phyloP scores from a whole-genome alignment of 257 asterid species.

The Plantago elongata region DNA sequence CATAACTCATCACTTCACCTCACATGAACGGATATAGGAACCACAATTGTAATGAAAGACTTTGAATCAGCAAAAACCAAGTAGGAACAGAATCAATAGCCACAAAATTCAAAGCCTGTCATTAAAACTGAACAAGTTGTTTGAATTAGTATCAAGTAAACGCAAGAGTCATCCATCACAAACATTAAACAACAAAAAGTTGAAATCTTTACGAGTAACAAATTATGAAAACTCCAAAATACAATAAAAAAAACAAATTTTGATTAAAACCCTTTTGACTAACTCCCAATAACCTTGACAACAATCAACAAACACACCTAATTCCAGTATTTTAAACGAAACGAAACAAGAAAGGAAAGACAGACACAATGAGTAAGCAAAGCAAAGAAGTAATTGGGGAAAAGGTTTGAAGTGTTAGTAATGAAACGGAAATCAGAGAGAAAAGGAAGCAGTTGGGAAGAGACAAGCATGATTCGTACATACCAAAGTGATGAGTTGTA shows the following conservation, averaged over 20 bases:
- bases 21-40: slow-evolving; percentile 20
- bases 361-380: slow-evolving; percentile 10
- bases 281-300: slow-evolving; percentile 6
- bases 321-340: too few relatives aligned
- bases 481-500: slow-evolving; percentile 29
- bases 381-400: slow-evolving; percentile 5
- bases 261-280: too few relatives aligned
- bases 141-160: too few relatives aligned
- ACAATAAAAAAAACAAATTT: too few relatives aligned
- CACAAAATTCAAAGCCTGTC: too few relatives aligned
- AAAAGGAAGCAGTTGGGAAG: background rate
- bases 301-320: background rate
- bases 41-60: background rate
- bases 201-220: too few relatives aligned
- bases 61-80: slow-evolving; percentile 7
- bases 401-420: background rate
- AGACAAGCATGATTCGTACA: slow-evolving; percentile 6
- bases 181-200: too few relatives aligned
- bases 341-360: too few relatives aligned
- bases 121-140: too few relatives aligned
- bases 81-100: background rate
- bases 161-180: too few relatives aligned
- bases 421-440: background rate
- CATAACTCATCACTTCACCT: slow-evolving; percentile 54
- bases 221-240: too few relatives aligned